A percentile compares a stretch with the other conserved stretches of the same genome.
These are phyloP conservation scores for Kregervanrija pseudodelftensis DNA, from an alignment of 805 yeast genomes.

Conservation along the genomic window DNA sequence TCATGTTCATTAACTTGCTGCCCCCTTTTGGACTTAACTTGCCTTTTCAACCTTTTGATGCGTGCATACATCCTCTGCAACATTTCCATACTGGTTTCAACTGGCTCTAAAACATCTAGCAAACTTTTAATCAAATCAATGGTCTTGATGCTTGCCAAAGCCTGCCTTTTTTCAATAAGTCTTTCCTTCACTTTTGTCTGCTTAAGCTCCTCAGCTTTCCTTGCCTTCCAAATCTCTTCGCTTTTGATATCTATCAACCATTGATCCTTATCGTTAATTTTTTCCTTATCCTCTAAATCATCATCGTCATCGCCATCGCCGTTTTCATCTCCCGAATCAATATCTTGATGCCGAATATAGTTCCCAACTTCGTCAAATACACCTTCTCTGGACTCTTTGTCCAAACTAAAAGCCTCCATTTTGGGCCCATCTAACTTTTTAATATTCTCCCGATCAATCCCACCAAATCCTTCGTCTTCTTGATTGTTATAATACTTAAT, in stretches of 20 bases:
- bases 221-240: slow-evolving; percentile 20
- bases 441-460: too few relatives aligned
- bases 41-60: slow-evolving; percentile 12
- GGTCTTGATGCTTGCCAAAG: slow-evolving; percentile 6
- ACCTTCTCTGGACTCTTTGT: slow-evolving; percentile 53
- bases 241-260: slow-evolving; percentile 19
- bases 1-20: too few relatives aligned
- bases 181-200: slow-evolving; percentile 19
- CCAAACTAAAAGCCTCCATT: slow-evolving; percentile 57
- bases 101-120: slow-evolving; percentile 44
- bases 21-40: background rate
- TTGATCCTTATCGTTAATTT: slow-evolving; percentile 24
- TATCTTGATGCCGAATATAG: slow-evolving; percentile 26
- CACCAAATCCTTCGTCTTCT: too few relatives aligned
- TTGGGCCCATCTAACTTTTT: slow-evolving; percentile 24
- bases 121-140: slow-evolving; percentile 25
- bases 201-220: slow-evolving; percentile 15
- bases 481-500: too few relatives aligned
- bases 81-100: slow-evolving; percentile 54
- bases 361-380: slow-evolving; percentile 56
- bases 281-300: background rate
- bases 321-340: slow-evolving; percentile 24
- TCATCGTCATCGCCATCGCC: slow-evolving; percentile 20
- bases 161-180: slow-evolving; percentile 8
- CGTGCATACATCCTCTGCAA: slow-evolving; percentile 33